Base-by-base conservation (phyloP, 2,329 filamentous ascomycete genomes). In the Phialophora tarda region DNA sequence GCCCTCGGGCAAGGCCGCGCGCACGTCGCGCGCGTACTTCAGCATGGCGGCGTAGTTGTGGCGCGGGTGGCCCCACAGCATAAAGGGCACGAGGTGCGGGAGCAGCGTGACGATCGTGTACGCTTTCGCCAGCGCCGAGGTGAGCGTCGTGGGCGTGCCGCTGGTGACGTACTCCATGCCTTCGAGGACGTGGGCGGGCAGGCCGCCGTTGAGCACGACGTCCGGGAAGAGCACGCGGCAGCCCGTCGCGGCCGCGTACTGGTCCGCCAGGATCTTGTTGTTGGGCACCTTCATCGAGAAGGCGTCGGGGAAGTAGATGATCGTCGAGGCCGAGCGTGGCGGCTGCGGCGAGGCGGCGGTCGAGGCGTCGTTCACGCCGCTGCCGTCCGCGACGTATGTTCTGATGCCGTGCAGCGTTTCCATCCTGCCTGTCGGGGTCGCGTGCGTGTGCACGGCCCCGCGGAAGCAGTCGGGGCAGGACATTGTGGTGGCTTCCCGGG, bases 271-370 rank as follows among this genome's bases (percentile, higher is more conserved):
- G 6, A 86, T 73, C 30, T 82, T 78, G 62, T 80, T 81, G 74
- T 88, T 87, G 41, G 81, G 74, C 68, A 87, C 82, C 2, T 80
- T 78, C 81, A 84, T 84, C 8, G 85, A 85, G 70, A 87, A 86
- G 0, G 81, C 81, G 72, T 87, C 85, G 0, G 84, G 79, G 26
- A 88, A 77, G 60, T 86, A 78, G 47, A 87, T 80, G 24, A 87
- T 76, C 62, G 85, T 79, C 4, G 64, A 67, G 21, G 64, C 61
- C 28, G 55, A 59, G 10, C 56, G 59, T n/a, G n/a, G n/a, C n/a
- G n/a, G n/a, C n/a, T n/a, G n/a, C n/a, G n/a, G n/a, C n/a, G n/a
- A n/a, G n/a, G n/a, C n/a, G n/a, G n/a, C n/a, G n/a, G n/a, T n/a
- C 21, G 77, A 63, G 32, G 76, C 72, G 12, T 73, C 71, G 11